Conservation (phyloP, 176 grass and related monocot species). For the Hsuehochloa calcarea region DNA sequence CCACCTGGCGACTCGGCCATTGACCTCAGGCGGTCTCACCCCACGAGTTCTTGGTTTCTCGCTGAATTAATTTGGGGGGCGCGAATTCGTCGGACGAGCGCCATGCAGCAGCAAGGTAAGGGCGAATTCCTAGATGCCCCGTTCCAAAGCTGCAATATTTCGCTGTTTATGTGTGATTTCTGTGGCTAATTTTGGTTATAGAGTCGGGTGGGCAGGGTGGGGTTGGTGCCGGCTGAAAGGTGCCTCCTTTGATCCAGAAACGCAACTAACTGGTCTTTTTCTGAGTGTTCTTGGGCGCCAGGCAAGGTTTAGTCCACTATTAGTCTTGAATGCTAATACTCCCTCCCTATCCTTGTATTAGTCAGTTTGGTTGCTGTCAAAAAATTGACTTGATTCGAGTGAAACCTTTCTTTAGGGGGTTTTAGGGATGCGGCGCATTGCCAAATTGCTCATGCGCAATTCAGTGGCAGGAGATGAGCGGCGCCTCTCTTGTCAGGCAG, state of each 20-base stretch:
- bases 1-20: conserved; percentile 17
- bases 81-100: neutral
- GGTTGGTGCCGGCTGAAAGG: neutral
- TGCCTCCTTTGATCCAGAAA: neutral
- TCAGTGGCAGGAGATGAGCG: neutral
- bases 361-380: neutral
- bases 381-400: neutral
- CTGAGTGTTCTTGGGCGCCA: neutral
- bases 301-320: neutral
- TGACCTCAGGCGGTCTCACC: neutral
- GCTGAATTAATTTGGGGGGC: conserved; percentile 1
- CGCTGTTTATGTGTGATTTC: neutral
- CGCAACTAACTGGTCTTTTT: neutral
- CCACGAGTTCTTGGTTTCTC: neutral
- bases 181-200: neutral
- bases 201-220: neutral
- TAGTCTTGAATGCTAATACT: neutral
- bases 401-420: neutral
- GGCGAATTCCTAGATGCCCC: neutral
- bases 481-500: neutral
- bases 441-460: neutral
- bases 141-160: conserved; percentile 23
- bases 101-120: conserved; percentile 56
- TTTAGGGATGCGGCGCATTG: neutral
- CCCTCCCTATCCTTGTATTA: neutral